phyloP scores from a whole-genome alignment of 192 early-diverging fungal species.

The Gaertneriomyces semiglobifer region DNA sequence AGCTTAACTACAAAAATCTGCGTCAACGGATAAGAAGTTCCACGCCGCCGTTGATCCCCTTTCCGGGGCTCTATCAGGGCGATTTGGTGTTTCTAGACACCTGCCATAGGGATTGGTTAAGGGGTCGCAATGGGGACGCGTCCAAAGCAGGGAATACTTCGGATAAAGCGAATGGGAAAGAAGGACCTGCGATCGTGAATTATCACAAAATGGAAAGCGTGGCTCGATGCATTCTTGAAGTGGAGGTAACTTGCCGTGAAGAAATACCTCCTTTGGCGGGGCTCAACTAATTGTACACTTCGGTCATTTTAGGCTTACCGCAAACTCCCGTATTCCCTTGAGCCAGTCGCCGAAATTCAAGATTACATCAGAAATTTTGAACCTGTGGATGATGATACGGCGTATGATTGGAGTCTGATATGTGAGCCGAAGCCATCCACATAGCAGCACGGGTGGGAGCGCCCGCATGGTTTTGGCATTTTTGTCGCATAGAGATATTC shows the following conservation, averaged over 20 bases:
- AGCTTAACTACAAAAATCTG: constrained; percentile 57
- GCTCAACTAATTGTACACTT: neutral
- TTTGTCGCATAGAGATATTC: too few relatives aligned
- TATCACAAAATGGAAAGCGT: constrained; percentile 57
- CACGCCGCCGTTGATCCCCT: constrained; percentile 57
- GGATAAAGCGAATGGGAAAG: too few relatives aligned
- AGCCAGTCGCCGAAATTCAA: constrained; percentile 50
- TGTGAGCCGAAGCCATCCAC: constrained; percentile 44
- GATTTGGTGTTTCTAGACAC: constrained; percentile 57
- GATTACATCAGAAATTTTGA: constrained; percentile 41
- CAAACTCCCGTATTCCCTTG: constrained; percentile 41
- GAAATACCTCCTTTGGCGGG: constrained; percentile 2
- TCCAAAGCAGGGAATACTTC: too few relatives aligned
- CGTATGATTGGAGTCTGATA: constrained; percentile 42
- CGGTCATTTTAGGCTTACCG: constrained; percentile 41
- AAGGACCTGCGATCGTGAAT: constrained; percentile 37
- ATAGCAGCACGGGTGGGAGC: too few relatives aligned
- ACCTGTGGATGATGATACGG: constrained; percentile 46
- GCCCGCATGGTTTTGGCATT: too few relatives aligned
- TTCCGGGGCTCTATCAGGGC: constrained; percentile 58
- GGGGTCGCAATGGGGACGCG: constrained; percentile 23
- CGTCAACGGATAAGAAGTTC: constrained; percentile 45
- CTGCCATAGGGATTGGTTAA: constrained; percentile 48
- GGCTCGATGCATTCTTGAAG: constrained; percentile 48
- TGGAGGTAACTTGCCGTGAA: too few relatives aligned